Evolutionary conservation across 768 basidiomycete species (phyloP).

Genomic region (Strobilomyces dryophilus): DNA sequence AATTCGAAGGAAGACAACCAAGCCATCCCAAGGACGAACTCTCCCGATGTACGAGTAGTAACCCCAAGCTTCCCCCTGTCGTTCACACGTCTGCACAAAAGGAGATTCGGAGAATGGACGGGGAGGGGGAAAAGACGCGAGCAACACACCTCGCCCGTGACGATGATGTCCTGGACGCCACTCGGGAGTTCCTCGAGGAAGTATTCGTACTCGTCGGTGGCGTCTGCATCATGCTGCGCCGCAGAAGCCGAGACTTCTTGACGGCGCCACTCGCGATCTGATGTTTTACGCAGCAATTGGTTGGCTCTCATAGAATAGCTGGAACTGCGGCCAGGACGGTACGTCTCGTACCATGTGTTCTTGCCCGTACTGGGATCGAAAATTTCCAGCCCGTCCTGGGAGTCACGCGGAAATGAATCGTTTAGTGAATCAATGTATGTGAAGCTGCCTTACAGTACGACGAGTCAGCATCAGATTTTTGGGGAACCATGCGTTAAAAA

Average conservation of each 20-base stretch:
- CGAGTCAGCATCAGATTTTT: slow-evolving; percentile 31
- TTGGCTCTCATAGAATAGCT: slow-evolving; percentile 36
- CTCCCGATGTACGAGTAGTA: slow-evolving; percentile 43
- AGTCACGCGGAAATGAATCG: slow-evolving; percentile 11
- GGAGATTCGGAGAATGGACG: background rate
- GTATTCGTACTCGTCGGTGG: slow-evolving; percentile 36
- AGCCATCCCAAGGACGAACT: slow-evolving; percentile 49
- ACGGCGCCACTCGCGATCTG: slow-evolving; percentile 21
- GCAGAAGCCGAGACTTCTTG: slow-evolving; percentile 18
- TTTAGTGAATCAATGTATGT: background rate
- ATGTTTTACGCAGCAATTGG: slow-evolving; percentile 21
- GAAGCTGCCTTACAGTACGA: slow-evolving; percentile 28
- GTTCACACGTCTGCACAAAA: slow-evolving; percentile 36
- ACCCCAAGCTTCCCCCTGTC: slow-evolving; percentile 48
- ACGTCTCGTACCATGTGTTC: slow-evolving; percentile 44
- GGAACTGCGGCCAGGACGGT: slow-evolving; percentile 34
- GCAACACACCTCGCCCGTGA: slow-evolving; percentile 45
- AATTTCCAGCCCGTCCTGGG: slow-evolving; percentile 40
- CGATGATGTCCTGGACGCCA: slow-evolving; percentile 47
- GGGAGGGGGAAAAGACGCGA: too few species aligned
- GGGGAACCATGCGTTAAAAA: slow-evolving; percentile 49
- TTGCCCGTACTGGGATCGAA: slow-evolving; percentile 38
- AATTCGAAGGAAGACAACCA: slow-evolving; percentile 42
- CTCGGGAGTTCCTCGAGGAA: slow-evolving; percentile 35
- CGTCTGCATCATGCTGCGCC: slow-evolving; percentile 25